A percentile compares a stretch with the other conserved stretches of the same genome.
Conservation (phyloP, 495 filamentous ascomycete genomes). For the Aspergillus cavernicola region DNA sequence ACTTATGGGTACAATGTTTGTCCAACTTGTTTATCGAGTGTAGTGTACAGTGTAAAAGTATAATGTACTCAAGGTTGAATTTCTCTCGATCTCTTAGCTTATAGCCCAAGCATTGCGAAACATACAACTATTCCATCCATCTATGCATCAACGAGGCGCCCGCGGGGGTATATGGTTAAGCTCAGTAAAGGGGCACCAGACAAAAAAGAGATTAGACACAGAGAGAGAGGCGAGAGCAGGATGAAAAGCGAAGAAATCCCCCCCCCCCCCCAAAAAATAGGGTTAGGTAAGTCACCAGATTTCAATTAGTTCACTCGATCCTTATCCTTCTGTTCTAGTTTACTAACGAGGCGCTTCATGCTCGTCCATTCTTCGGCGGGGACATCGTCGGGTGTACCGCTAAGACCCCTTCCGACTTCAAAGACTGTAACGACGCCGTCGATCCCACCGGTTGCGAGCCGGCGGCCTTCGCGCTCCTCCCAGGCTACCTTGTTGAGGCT, state of each 20-base stretch:
- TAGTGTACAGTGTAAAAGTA: too few species aligned
- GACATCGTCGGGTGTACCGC: slow-evolving; percentile 67
- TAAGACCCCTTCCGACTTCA: slow-evolving; percentile 83
- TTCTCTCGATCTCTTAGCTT: background rate
- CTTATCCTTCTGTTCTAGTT: slow-evolving; percentile 52
- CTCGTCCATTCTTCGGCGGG: slow-evolving; percentile 85
- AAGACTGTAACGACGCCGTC: slow-evolving; percentile 89
- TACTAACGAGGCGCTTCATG: slow-evolving; percentile 79
- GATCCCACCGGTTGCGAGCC: slow-evolving; percentile 82
- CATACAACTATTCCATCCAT: background rate
- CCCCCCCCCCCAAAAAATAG: too few species aligned
- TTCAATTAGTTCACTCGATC: slow-evolving; percentile 5
- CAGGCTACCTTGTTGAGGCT: slow-evolving; percentile 91
- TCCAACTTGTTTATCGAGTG: too few species aligned
- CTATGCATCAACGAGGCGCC: slow-evolving; percentile 5
- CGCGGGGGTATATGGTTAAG: slow-evolving; percentile 14
- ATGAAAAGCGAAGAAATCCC: too few species aligned
- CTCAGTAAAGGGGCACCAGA: slow-evolving; percentile 5
- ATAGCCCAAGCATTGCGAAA: background rate
- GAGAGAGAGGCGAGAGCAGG: too few species aligned
- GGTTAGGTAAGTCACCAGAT: too few species aligned
- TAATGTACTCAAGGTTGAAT: background rate
- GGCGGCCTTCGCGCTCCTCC: slow-evolving; percentile 83
- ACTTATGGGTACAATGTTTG: too few species aligned
- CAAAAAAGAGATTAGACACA: slow-evolving; percentile 4